These are phyloP conservation scores for Coniosporium tulheliwenetii DNA, from an alignment of 2,329 filamentous ascomycete genomes.

Conservation along the genomic window DNA sequence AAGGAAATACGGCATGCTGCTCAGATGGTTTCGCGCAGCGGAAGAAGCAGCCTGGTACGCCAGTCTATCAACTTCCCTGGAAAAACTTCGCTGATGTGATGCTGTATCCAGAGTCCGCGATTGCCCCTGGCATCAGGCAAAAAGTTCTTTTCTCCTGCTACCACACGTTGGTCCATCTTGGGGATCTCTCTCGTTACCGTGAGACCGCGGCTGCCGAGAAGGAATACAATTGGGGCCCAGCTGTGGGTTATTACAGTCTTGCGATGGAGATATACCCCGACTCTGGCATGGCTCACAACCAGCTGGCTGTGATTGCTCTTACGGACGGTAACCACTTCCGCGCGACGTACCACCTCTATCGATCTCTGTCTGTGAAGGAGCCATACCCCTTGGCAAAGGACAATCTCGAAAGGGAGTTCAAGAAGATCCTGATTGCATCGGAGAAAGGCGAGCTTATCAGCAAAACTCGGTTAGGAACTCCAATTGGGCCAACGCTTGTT, in stretches of 20 bases:
- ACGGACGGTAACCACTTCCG: conserved; percentile 67
- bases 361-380: conserved; percentile 57
- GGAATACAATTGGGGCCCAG: conserved; percentile 60
- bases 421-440: conserved; percentile 44
- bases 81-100: too few relatives aligned
- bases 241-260: conserved; percentile 70
- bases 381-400: conserved; percentile 59
- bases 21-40: not conserved
- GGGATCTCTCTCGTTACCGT: conserved; percentile 81
- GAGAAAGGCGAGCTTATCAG: conserved; percentile 36
- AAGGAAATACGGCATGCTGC: conserved; percentile 43
- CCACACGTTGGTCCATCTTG: conserved; percentile 68
- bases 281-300: conserved; percentile 74
- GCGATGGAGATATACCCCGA: conserved; percentile 64
- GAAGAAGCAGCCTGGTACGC: too few relatives aligned
- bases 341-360: conserved; percentile 79
- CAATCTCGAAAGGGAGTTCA: conserved; percentile 72
- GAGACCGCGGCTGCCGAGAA: conserved; percentile 56
- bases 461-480: conserved; percentile 29
- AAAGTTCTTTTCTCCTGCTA: conserved; percentile 62
- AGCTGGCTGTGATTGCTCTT: conserved; percentile 73
- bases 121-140: conserved; percentile 6
- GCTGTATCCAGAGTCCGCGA: too few relatives aligned
- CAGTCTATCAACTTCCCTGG: too few relatives aligned
- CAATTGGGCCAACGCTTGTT: conserved; percentile 48